Evolutionary conservation across 306 rosid genomes (phyloP).

Genomic region (Ziziphus jujuba): DNA sequence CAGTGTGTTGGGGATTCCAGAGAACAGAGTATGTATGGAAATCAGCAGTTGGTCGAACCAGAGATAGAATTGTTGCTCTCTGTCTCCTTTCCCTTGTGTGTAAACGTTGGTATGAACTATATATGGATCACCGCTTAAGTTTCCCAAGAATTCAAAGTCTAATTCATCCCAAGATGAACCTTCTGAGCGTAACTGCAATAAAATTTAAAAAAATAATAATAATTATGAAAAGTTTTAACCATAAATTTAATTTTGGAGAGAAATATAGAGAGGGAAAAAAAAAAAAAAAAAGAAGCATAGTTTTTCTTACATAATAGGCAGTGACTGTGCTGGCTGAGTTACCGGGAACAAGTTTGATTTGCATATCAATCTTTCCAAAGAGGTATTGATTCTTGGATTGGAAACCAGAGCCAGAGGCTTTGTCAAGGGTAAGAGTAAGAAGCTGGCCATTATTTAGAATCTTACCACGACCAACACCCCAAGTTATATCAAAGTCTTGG

Average conservation of each 20-base stretch:
- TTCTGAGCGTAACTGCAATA: slow-evolving; percentile 36
- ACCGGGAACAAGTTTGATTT: slow-evolving; percentile 58
- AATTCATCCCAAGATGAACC: slow-evolving; percentile 51
- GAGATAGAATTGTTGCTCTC: slow-evolving; percentile 65
- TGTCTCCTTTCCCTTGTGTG: slow-evolving; percentile 62
- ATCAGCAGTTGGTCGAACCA: slow-evolving; percentile 77
- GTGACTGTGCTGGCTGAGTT: slow-evolving; percentile 82
- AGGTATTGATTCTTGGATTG: slow-evolving; percentile 50
- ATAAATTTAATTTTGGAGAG: no score
- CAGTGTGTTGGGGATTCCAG: slow-evolving; percentile 57
- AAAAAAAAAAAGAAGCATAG: not conserved
- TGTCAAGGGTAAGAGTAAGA: slow-evolving; percentile 66
- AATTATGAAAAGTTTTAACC: no score
- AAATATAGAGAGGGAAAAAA: no score
- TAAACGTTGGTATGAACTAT: slow-evolving; percentile 63
- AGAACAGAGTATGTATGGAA: slow-evolving; percentile 69
- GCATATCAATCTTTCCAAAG: slow-evolving; percentile 65
- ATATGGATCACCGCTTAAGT: slow-evolving; percentile 67
- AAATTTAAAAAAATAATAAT: not conserved
- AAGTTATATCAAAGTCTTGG: slow-evolving; percentile 54
- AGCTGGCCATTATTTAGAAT: slow-evolving; percentile 34
- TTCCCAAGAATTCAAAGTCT: slow-evolving; percentile 75
- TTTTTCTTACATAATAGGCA: slow-evolving; percentile 58
- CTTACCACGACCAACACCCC: slow-evolving; percentile 70
- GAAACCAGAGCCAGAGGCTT: slow-evolving; percentile 75